Evolutionary conservation across 257 asterid genomes (phyloP).

Genomic region (Gardenia jasminoides): DNA sequence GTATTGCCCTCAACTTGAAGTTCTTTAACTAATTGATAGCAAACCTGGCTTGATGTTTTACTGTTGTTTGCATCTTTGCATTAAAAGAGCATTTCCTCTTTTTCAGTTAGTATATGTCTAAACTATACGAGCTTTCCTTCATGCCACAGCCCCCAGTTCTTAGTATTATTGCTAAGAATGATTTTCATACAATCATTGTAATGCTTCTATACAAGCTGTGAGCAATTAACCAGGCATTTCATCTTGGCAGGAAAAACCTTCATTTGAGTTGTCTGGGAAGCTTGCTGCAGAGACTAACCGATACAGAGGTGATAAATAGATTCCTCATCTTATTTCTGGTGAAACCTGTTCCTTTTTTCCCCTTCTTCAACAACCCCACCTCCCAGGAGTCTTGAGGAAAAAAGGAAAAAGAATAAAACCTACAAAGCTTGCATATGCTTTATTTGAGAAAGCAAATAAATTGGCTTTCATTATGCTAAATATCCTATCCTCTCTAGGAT

Average conservation of each 20-base stretch:
- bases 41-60: neutral
- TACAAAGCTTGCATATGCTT: neutral
- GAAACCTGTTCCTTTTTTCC: neutral
- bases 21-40: neutral
- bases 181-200: neutral
- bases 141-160: neutral
- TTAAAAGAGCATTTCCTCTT: neutral
- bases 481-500: neutral
- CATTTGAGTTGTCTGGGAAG: slow-evolving; percentile 97
- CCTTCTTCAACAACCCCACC: neutral
- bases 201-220: slow-evolving; percentile 13
- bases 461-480: no score
- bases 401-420: neutral
- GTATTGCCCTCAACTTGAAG: neutral
- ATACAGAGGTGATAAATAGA: slow-evolving; percentile 57
- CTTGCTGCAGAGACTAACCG: slow-evolving; percentile 98
- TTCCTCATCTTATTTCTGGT: slow-evolving; percentile 2
- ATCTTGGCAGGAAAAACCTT: slow-evolving; percentile 81
- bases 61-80: neutral
- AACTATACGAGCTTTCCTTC: neutral
- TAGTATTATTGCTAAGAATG: neutral
- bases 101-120: neutral
- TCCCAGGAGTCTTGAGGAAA: no score
- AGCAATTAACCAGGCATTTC: slow-evolving; percentile 15
- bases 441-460: neutral